phyloP scores from a whole-genome alignment of 495 filamentous ascomycete species.

The Trichoderma reesei region DNA sequence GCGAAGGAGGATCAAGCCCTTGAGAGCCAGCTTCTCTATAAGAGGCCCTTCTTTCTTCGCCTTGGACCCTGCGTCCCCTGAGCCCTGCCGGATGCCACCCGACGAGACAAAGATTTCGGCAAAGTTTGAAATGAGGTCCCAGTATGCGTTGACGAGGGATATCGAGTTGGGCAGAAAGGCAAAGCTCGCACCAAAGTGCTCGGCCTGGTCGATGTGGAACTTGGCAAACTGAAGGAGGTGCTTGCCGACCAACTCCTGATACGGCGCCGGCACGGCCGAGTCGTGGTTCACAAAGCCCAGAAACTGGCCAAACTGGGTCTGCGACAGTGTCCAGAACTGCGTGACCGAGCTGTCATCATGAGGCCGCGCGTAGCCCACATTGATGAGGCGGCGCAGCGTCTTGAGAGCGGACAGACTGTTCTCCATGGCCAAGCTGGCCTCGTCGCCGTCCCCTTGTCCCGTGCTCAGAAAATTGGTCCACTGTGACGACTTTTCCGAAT shows the following conservation, averaged over 20 bases:
- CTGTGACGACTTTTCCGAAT: conserved; percentile 57
- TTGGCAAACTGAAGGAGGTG: conserved; percentile 86
- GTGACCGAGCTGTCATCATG: conserved; percentile 64
- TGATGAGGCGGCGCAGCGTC: conserved; percentile 65
- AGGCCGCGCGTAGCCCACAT: conserved; percentile 75
- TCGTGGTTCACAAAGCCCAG: conserved; percentile 41
- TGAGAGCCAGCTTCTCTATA: conserved; percentile 65
- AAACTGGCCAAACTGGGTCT: conserved; percentile 62
- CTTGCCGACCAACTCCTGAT: conserved; percentile 55
- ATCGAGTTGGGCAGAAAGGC: conserved; percentile 68
- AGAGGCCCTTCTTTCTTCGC: conserved; percentile 48
- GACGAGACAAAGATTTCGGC: conserved; percentile 56
- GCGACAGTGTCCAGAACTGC: conserved; percentile 64
- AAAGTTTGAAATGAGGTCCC: conserved; percentile 66
- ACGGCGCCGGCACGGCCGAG: conserved; percentile 35
- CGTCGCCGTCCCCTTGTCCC: conserved; percentile 41
- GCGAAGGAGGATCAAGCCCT: conserved; percentile 73
- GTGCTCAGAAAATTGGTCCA: conserved; percentile 56
- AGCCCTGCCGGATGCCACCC: conserved; percentile 38
- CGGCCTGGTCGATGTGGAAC: conserved; percentile 76
- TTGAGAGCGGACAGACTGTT: conserved; percentile 73
- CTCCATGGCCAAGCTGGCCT: conserved; percentile 51
- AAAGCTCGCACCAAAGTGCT: conserved; percentile 66
- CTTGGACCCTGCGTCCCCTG: conserved; percentile 29
- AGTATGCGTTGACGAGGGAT: conserved; percentile 66